Conservation (phyloP, 176 grass and related monocot species). For the Microstegium vimineum region DNA sequence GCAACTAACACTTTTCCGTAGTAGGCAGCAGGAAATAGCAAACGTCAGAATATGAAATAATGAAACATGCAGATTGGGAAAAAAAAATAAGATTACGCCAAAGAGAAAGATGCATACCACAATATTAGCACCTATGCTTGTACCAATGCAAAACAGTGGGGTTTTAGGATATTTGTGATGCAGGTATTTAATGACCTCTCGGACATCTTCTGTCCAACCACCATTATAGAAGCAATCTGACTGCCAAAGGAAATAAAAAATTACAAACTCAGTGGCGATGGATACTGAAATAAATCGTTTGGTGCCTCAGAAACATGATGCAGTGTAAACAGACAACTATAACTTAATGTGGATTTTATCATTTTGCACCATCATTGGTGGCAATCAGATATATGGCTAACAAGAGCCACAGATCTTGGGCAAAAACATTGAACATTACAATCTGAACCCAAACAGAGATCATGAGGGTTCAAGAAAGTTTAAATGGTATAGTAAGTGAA, state of each 20-base stretch:
- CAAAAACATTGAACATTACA: not conserved
- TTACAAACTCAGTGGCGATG: conserved; percentile 20
- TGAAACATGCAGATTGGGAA: not conserved
- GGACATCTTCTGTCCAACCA: conserved; percentile 90
- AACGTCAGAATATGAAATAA: not conserved
- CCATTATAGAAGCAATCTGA: conserved; percentile 95
- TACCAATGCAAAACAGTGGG: conserved; percentile 85
- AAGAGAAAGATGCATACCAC: conserved; percentile 52
- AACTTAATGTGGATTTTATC: not conserved
- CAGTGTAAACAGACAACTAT: not conserved
- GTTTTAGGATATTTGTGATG: conserved; percentile 64
- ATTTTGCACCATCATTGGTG: not conserved
- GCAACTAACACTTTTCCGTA: not conserved
- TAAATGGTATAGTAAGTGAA: conserved; percentile 16
- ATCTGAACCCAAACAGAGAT: not conserved
- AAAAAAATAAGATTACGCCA: not conserved
- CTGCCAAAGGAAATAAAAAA: conserved; percentile 39
- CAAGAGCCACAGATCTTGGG: not conserved
- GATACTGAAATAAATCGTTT: conserved; percentile 26
- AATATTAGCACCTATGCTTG: conserved; percentile 98
- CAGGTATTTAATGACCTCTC: conserved; percentile 82
- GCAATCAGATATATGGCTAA: conserved; percentile 8
- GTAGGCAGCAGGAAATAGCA: not conserved
- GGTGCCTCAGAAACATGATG: conserved; percentile 6
- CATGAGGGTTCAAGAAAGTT: conserved; percentile 10